These are phyloP conservation scores for Ascochyta lentis DNA, from an alignment of 2,329 filamentous ascomycete species.

Conservation along the genomic window DNA sequence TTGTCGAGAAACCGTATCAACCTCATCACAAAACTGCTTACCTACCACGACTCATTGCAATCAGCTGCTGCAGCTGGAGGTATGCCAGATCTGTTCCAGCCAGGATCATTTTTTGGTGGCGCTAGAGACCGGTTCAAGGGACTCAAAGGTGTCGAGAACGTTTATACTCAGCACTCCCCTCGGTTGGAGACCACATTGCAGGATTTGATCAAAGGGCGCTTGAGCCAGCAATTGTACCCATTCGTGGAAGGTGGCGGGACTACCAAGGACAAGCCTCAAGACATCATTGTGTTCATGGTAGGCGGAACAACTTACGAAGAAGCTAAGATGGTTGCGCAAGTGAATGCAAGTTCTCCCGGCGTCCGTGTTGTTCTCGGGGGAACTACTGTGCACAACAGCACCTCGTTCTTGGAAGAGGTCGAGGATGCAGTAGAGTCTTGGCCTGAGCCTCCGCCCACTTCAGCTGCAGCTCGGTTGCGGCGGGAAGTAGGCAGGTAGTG, in stretches of 20 bases:
- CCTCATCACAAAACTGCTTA: conserved; percentile 80
- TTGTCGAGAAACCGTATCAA: conserved; percentile 78
- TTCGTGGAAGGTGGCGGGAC: conserved; percentile 89
- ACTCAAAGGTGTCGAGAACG: conserved; percentile 96
- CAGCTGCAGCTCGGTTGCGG: conserved; percentile 67
- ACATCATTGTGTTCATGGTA: conserved; percentile 93
- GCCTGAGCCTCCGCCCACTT: conserved; percentile 67
- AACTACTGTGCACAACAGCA: conserved; percentile 86
- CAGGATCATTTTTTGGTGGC: conserved; percentile 83
- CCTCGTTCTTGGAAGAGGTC: conserved; percentile 87
- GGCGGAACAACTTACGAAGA: conserved; percentile 96
- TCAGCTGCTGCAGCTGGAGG: conserved; percentile 74
- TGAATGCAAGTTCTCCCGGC: conserved; percentile 90
- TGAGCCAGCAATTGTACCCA: conserved; percentile 87
- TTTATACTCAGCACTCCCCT: conserved; percentile 97
- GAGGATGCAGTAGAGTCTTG: conserved; percentile 86
- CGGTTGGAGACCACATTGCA: conserved; percentile 86
- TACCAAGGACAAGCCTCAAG: conserved; percentile 93
- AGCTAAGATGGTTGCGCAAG: conserved; percentile 91
- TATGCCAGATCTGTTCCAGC: conserved; percentile 91
- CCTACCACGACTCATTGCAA: conserved; percentile 87
- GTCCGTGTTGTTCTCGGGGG: conserved; percentile 88
- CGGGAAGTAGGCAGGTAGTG: conserved; percentile 63
- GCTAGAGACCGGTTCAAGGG: conserved; percentile 90
- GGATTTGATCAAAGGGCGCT: conserved; percentile 87